These are phyloP conservation scores for Racocetra persica DNA, from an alignment of 371 early-diverging fungal genomes.

Conservation along the genomic window DNA sequence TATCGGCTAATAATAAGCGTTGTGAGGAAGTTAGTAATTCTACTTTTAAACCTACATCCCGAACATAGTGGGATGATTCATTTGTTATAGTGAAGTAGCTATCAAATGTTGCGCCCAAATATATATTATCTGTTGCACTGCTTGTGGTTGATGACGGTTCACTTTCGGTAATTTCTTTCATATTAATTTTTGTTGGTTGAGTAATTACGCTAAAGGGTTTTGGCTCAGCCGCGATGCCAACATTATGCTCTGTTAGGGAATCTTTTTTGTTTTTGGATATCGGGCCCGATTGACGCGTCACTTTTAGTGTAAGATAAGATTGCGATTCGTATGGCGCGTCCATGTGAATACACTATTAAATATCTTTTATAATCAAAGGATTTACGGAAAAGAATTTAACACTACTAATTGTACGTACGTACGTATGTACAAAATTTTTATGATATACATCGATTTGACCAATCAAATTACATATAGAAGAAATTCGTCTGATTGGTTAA, in stretches of 20 bases:
- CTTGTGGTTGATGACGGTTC: constrained; percentile 68
- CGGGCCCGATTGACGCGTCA: not conserved
- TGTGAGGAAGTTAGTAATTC: constrained; percentile 88
- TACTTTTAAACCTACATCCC: constrained; percentile 77
- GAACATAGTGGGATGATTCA: constrained; percentile 69
- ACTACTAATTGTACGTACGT: no score
- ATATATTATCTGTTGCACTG: constrained; percentile 86
- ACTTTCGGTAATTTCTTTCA: constrained; percentile 39
- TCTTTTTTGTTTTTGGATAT: not conserved
- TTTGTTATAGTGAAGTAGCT: constrained; percentile 90
- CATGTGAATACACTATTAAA: not conserved
- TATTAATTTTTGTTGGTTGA: constrained; percentile 28
- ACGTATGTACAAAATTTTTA: no score
- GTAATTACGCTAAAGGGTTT: not conserved
- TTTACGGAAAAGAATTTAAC: no score
- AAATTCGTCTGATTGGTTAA: no score
- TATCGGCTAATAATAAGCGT: constrained; percentile 76
- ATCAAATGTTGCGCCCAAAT: constrained; percentile 93
- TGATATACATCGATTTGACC: no score
- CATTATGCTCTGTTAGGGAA: not conserved
- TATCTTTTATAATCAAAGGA: no score
- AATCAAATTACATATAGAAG: no score
- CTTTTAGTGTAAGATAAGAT: not conserved
- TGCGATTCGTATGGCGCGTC: constrained; percentile 2
- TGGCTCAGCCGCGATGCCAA: not conserved